Conservation (phyloP, 23 red algal species). For the Gracilariopsis chorda region DNA sequence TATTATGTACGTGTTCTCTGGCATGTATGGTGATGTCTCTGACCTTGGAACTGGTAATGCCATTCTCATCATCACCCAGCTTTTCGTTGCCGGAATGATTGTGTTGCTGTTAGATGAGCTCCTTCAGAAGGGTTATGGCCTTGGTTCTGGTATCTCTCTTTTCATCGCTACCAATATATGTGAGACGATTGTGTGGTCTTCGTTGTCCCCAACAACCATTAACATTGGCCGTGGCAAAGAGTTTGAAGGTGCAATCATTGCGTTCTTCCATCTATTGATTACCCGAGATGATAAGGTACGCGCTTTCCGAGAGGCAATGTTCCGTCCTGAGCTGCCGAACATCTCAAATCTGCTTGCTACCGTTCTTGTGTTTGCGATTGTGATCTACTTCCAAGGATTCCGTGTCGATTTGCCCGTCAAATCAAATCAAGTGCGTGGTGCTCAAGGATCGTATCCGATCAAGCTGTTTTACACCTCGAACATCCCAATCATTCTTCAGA, state of each 20-base stretch:
- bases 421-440: slow-evolving; percentile 80
- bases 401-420: slow-evolving; percentile 96
- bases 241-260: slow-evolving; percentile 98
- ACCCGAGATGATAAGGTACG: slow-evolving; percentile 90
- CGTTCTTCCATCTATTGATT: slow-evolving; percentile 94
- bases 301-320: slow-evolving; percentile 92
- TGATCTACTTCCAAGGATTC: slow-evolving; percentile 99
- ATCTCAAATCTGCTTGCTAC: slow-evolving; percentile 97
- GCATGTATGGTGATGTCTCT: slow-evolving; percentile 94
- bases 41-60: slow-evolving; percentile 87
- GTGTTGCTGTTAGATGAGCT: slow-evolving; percentile 98
- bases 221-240: slow-evolving; percentile 97
- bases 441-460: slow-evolving; percentile 92
- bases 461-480: slow-evolving; percentile 99
- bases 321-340: slow-evolving; percentile 97
- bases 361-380: slow-evolving; percentile 89
- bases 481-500: slow-evolving; percentile 99
- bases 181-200: slow-evolving; percentile 97
- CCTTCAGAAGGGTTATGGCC: slow-evolving; percentile 96
- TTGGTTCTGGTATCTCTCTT: slow-evolving; percentile 95
- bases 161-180: slow-evolving; percentile 99
- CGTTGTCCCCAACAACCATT: slow-evolving; percentile 93
- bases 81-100: slow-evolving; percentile 93
- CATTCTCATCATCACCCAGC: slow-evolving; percentile 90
- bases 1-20: slow-evolving; percentile 89